Evolutionary conservation across 139 green algal genomes (phyloP), one percentile per base, ranked within the genome.

Genomic region (Picochlorum sp.): DNA sequence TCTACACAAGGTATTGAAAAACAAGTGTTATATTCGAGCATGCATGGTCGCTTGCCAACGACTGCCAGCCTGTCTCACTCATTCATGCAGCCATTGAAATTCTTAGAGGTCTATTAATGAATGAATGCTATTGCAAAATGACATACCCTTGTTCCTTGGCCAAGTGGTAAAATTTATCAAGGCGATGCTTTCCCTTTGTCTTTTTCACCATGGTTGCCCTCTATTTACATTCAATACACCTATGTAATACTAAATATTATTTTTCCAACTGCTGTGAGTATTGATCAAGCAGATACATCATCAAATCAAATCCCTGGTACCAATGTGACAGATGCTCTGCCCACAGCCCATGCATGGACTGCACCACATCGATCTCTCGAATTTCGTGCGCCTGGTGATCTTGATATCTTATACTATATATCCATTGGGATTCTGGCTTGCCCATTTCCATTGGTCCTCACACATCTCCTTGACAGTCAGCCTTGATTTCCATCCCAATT

Each of bases 111-210:
- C 45, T 15, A 58, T 14, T 28, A 41, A 21, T 28, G 20, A 16
- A 54, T 13, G 2, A 57, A 50, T n/a, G 52, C 21, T 23, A 51
- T 24, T 45, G 8, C 55, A 24, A 49, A 23, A 9, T 3, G 14
- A 73, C 61, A 15, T 44, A 59, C 45, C 94, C 94, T 73, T 98
- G 94, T 73, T 97, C 94, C 68, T 99, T 99, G 16, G 94, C 94
- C 5, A 98, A 69, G 52, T 98, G 79, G 65, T 99, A 99, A 62
- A 86, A 99, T 76, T 98, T 98, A 63, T 99, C 94, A 45, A 96
- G 72, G 2, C 91, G 83, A 65, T 86, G 76, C 81, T 97, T 97
- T 81, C 87, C 90, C 66, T 83, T 82, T 18, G 77, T 61, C 45
- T 85, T 87, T 67, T 87, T 87, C 21, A 58, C 34, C 30, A 58